phyloP scores from a whole-genome alignment of 768 basidiomycete genomes.

The Calvatia gigantea region DNA sequence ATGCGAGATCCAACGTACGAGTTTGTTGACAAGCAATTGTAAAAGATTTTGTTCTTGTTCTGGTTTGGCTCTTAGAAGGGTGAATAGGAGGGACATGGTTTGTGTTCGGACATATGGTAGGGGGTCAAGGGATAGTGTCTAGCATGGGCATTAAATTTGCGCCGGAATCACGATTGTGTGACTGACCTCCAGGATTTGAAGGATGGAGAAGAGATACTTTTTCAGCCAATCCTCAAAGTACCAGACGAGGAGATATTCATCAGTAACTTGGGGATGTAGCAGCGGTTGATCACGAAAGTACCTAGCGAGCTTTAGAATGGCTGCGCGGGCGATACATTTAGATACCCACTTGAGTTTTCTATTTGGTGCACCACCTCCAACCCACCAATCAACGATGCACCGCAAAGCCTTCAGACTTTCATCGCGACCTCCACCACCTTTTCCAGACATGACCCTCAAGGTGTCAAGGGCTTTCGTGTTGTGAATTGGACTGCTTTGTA shows the following conservation, averaged over 20 bases:
- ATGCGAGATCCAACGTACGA: conserved; percentile 44
- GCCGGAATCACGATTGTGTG: no score
- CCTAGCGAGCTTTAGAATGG: conserved; percentile 34
- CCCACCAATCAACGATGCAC: conserved; percentile 97
- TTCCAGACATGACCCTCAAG: conserved; percentile 71
- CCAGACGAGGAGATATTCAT: conserved; percentile 75
- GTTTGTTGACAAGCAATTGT: conserved; percentile 89
- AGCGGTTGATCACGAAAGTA: conserved; percentile 90
- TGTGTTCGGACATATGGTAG: conserved; percentile 87
- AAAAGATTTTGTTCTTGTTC: conserved; percentile 98
- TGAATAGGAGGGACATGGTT: conserved; percentile 71
- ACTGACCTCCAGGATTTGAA: conserved; percentile 85
- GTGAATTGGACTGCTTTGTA: conserved; percentile 85
- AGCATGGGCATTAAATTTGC: conserved; percentile 5
- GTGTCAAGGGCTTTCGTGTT: conserved; percentile 78
- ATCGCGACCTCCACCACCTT: conserved; percentile 86
- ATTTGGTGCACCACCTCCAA: conserved; percentile 85
- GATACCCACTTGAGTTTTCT: conserved; percentile 77
- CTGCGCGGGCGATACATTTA: neutral
- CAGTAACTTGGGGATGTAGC: conserved; percentile 56
- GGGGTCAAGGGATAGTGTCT: conserved; percentile 82
- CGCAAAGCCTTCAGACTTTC: conserved; percentile 88
- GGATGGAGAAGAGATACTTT: conserved; percentile 89
- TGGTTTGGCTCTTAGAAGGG: conserved; percentile 82
- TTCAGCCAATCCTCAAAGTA: conserved; percentile 98